Evolutionary conservation across 2,329 filamentous ascomycete genomes (phyloP).

Genomic region (Exophiala sp.): DNA sequence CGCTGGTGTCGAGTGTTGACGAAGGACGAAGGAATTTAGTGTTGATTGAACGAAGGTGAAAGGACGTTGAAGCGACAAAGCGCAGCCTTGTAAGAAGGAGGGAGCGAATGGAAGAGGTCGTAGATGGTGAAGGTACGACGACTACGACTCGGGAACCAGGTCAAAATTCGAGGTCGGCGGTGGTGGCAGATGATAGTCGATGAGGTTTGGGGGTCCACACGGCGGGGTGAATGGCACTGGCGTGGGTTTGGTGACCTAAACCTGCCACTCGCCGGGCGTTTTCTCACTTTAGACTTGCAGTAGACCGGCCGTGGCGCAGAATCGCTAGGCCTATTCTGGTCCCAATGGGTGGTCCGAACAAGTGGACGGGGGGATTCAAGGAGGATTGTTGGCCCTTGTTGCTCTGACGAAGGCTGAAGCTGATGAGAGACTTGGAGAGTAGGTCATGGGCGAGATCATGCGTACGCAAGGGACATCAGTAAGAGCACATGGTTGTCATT

Average conservation of each 20-base stretch:
- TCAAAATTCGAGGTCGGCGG: slow-evolving; percentile 19
- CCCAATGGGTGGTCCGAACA: slow-evolving; percentile 4
- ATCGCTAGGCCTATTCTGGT: background rate
- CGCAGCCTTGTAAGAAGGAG: slow-evolving; percentile 14
- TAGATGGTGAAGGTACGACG: background rate
- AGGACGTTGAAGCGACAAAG: background rate
- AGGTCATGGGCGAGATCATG: too few relatives aligned
- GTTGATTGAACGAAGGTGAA: background rate
- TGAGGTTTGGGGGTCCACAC: background rate
- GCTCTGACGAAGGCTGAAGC: too few relatives aligned
- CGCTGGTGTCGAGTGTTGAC: background rate
- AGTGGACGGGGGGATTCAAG: background rate
- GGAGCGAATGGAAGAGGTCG: slow-evolving; percentile 9
- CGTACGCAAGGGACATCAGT: too few relatives aligned
- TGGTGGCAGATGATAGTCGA: slow-evolving; percentile 4
- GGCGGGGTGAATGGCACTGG: background rate
- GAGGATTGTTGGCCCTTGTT: background rate
- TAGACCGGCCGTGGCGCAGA: slow-evolving; percentile 9
- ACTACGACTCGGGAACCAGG: background rate
- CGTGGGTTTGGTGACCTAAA: slow-evolving; percentile 11
- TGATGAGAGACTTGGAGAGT: too few relatives aligned
- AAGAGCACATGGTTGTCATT: too few relatives aligned
- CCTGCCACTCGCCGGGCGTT: slow-evolving; percentile 1
- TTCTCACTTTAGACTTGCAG: slow-evolving; percentile 12
- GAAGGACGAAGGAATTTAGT: background rate